Evolutionary conservation across 192 early-diverging fungal genomes (phyloP), one percentile per base, ranked within the genome.

Genomic region (Martensiomyces pterosporus): DNA sequence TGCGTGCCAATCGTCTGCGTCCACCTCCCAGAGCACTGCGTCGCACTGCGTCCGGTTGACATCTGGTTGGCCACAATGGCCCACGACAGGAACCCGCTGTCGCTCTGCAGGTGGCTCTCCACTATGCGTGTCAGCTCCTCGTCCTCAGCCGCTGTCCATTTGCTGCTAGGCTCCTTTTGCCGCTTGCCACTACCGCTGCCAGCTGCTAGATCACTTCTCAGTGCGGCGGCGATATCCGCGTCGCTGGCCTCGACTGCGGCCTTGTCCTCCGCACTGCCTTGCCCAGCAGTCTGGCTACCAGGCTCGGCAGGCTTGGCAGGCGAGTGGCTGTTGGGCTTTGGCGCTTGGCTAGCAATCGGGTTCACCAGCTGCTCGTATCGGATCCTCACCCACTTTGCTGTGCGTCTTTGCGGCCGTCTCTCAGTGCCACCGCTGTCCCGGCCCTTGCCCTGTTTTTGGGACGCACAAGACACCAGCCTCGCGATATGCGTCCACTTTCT

Each of bases 71-170:
- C 29, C 2, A 56, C 43, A 3, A 55, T 19, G 1, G 21, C 24
- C 64, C 64, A 67, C n/a, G 51, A 59, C 4, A 44, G 35, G 21
- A 53, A 53, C 3, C 49, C 49, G 5, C 38, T 24, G 17, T 39
- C 35, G 14, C 24, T 25, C 14, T 24, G 7, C 10, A 57, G 23
- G 32, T 38, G 39, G 10, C 36, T 9, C 21, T 52, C 39, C 9
- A 68, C 40, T n/a, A 57, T 24, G 0, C 27, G 3, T 13, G 22
- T 36, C 21, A 68, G 58, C 41, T 43, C 23, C 16, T 22, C n/a
- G 24, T 55, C 47, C 23, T 68, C 66, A 14, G 55, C 40, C 0
- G 26, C 21, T 0, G 58, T 45, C 66, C 66, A 68, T 13, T 23
- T n/a, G 3, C n/a, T n/a, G n/a, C n/a, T n/a, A n/a, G n/a, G n/a